Percentiles rank a stretch among this genome's conserved stretches.
These are phyloP conservation scores for Tricholoma furcatifolium DNA, from an alignment of 768 basidiomycete species.

Conservation along the genomic window DNA sequence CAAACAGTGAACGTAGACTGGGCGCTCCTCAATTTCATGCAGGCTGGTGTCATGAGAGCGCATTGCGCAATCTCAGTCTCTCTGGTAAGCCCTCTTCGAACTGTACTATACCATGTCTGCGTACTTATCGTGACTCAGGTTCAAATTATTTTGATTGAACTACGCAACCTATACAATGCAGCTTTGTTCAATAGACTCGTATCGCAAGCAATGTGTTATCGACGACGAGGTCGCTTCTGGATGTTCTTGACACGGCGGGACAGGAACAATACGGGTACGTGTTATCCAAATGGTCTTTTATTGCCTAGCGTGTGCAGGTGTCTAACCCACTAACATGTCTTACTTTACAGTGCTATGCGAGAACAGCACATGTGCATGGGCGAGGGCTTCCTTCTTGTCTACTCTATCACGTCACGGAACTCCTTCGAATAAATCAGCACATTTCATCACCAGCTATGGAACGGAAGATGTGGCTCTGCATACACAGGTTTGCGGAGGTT, in stretches of 20 bases:
- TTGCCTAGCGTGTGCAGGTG: not conserved
- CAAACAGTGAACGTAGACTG: conserved; percentile 76
- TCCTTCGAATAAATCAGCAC: conserved; percentile 97
- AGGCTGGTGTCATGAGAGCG: conserved; percentile 82
- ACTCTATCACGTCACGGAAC: conserved; percentile 96
- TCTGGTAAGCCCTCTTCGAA: conserved; percentile 50
- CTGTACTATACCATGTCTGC: not conserved
- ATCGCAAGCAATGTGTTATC: conserved; percentile 95
- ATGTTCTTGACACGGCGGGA: conserved; percentile 96
- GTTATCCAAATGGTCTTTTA: conserved; percentile 4
- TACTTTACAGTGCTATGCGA: conserved; percentile 86
- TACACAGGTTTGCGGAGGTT: no score
- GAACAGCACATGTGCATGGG: conserved; percentile 99
- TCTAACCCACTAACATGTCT: conserved; percentile 6
- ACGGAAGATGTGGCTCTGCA: no score
- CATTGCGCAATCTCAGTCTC: conserved; percentile 68
- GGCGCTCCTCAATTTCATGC: conserved; percentile 82
- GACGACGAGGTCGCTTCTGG: conserved; percentile 98
- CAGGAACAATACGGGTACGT: conserved; percentile 97
- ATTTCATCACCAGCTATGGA: conserved; percentile 95
- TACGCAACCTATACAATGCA: conserved; percentile 68
- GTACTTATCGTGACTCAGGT: conserved; percentile 40
- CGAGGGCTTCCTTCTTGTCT: conserved; percentile 96
- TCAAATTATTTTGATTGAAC: conserved; percentile 72
- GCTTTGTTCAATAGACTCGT: conserved; percentile 81